Conservation (phyloP, 2,329 filamentous ascomycete species). For the Colletotrichum falcatum region DNA sequence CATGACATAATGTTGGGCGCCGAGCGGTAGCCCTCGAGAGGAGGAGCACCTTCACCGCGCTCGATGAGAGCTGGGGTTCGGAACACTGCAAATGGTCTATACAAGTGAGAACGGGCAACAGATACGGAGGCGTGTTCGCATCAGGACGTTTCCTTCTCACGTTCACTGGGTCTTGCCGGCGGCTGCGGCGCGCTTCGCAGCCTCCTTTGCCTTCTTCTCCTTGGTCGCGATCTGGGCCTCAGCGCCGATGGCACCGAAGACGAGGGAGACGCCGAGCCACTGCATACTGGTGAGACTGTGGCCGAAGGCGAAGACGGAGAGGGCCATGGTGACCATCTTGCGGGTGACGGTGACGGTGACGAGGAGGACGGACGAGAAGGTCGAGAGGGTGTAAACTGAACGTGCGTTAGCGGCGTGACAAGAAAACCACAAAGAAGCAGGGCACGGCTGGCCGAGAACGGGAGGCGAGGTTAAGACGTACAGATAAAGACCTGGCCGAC, state of each 20-base stretch:
- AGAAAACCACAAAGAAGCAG: slow-evolving; percentile 1
- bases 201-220: slow-evolving; percentile 87
- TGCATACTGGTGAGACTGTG: slow-evolving; percentile 89
- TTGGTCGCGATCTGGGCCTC: slow-evolving; percentile 84
- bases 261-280: slow-evolving; percentile 90
- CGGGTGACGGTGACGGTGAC: slow-evolving; percentile 97
- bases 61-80: neutral
- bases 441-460: neutral
- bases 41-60: neutral
- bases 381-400: slow-evolving; percentile 87
- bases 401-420: neutral
- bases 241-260: slow-evolving; percentile 95
- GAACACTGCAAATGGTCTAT: neutral
- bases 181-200: slow-evolving; percentile 61
- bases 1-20: neutral
- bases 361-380: slow-evolving; percentile 90
- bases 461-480: slow-evolving; percentile 52
- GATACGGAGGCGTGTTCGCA: neutral
- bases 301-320: slow-evolving; percentile 94
- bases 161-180: slow-evolving; percentile 50
- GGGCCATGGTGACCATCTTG: slow-evolving; percentile 99
- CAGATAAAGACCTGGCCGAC: slow-evolving; percentile 97
- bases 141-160: neutral
- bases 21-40: neutral
- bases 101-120: neutral